These are phyloP conservation scores for Aspergillus pseudoglaucus DNA, from an alignment of 2,329 filamentous ascomycete genomes.

Conservation along the genomic window DNA sequence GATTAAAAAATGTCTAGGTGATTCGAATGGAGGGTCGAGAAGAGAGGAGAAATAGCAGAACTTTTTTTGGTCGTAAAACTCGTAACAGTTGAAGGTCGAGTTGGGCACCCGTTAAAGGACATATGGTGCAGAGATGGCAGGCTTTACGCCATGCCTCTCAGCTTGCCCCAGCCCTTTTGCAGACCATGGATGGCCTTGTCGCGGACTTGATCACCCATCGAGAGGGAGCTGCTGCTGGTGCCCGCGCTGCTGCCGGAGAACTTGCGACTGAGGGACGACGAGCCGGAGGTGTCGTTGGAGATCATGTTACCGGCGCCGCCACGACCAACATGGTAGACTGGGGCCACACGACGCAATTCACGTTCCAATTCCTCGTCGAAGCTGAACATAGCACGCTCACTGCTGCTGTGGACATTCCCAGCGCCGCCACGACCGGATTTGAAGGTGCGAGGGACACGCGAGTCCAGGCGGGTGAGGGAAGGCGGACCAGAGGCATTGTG, in stretches of 20 bases:
- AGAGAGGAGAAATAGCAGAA: slow-evolving; percentile 15
- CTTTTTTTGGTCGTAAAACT: slow-evolving; percentile 23
- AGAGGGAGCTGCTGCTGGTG: slow-evolving; percentile 31
- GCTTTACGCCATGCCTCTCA: slow-evolving; percentile 29
- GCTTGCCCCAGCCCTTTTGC: slow-evolving; percentile 36
- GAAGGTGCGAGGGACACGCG: slow-evolving; percentile 35
- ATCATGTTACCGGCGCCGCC: slow-evolving; percentile 54
- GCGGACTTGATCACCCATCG: slow-evolving; percentile 27
- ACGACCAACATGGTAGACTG: slow-evolving; percentile 58
- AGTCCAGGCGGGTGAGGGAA: slow-evolving; percentile 45
- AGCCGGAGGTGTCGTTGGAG: slow-evolving; percentile 16
- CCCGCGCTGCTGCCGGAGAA: slow-evolving; percentile 29
- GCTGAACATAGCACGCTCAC: slow-evolving; percentile 56
- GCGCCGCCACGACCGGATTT: slow-evolving; percentile 49
- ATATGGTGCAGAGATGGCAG: too few relatives aligned
- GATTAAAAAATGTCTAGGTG: neutral
- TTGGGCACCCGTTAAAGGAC: neutral
- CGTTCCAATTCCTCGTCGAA: slow-evolving; percentile 61
- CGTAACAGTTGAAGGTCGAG: slow-evolving; percentile 8
- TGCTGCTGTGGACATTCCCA: slow-evolving; percentile 48
- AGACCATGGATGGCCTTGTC: slow-evolving; percentile 31
- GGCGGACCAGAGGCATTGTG: slow-evolving; percentile 40
- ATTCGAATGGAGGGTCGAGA: slow-evolving; percentile 3
- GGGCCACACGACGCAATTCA: slow-evolving; percentile 50
- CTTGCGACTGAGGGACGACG: slow-evolving; percentile 27